Conservation (phyloP, 2,329 filamentous ascomycete genomes). For the Elsinoe fawcettii region DNA sequence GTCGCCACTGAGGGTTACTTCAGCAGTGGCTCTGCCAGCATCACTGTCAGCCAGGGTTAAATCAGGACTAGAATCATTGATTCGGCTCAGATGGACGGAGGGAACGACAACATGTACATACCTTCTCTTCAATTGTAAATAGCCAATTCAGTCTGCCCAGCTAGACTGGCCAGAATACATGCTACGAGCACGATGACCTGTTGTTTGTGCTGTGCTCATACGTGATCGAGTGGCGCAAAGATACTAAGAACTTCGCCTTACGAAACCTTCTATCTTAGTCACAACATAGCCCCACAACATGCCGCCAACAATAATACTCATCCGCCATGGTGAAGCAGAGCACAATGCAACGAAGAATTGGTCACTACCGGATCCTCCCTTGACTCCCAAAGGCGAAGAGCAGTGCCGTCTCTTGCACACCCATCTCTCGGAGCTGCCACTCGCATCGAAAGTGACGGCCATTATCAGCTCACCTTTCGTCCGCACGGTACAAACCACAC, state of each 20-base stretch:
- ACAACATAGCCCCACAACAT: slow-evolving; percentile 20
- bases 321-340: slow-evolving; percentile 33
- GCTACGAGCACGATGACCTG: background rate
- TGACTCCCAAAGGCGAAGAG: slow-evolving; percentile 35
- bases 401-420: slow-evolving; percentile 36
- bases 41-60: slow-evolving; percentile 27
- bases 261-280: background rate
- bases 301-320: slow-evolving; percentile 40
- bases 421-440: slow-evolving; percentile 29
- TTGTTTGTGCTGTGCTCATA: background rate
- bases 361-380: slow-evolving; percentile 35
- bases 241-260: background rate
- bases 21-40: slow-evolving; percentile 32
- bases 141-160: background rate
- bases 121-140: slow-evolving; percentile 1
- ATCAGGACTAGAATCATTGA: background rate
- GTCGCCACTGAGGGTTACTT: slow-evolving; percentile 40
- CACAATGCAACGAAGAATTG: slow-evolving; percentile 27
- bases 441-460: slow-evolving; percentile 41
- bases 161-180: background rate
- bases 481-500: slow-evolving; percentile 57
- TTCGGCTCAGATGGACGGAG: no score
- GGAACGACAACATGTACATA: background rate
- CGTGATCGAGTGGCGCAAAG: background rate
- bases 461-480: slow-evolving; percentile 59